Conservation (phyloP, 768 basidiomycete species). For the Termitomyces titanicus region DNA sequence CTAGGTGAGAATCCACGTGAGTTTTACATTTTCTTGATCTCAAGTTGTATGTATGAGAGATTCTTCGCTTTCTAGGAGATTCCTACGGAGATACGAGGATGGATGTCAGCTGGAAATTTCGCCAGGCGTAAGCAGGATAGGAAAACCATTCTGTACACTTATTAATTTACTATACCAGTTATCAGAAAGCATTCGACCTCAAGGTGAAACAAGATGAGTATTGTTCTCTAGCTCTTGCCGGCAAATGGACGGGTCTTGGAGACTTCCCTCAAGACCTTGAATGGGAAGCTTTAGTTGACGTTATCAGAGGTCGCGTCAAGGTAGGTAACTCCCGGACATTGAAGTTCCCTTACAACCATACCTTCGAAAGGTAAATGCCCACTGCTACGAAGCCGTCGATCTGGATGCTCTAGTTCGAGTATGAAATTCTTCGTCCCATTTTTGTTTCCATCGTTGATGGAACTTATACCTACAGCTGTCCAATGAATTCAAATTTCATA, state of each 20-base stretch:
- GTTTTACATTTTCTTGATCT: slow-evolving; percentile 6
- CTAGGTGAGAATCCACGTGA: slow-evolving; percentile 56
- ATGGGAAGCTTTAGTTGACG: slow-evolving; percentile 79
- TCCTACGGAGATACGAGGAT: slow-evolving; percentile 53
- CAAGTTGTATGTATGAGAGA: neutral
- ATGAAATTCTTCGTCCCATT: neutral
- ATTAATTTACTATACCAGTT: slow-evolving; percentile 27
- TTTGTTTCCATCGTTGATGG: neutral
- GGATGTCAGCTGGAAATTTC: slow-evolving; percentile 68
- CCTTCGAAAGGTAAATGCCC: slow-evolving; percentile 44
- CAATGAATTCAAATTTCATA: slow-evolving; percentile 81
- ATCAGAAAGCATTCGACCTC: slow-evolving; percentile 63
- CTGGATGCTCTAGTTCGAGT: slow-evolving; percentile 69
- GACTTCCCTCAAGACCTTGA: slow-evolving; percentile 69
- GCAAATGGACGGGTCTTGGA: slow-evolving; percentile 46
- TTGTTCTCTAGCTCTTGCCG: slow-evolving; percentile 46
- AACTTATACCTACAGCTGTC: slow-evolving; percentile 44
- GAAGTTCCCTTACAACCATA: neutral
- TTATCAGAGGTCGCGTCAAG: slow-evolving; percentile 75
- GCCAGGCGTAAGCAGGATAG: slow-evolving; percentile 46
- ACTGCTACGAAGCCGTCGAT: slow-evolving; percentile 64
- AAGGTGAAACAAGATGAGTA: slow-evolving; percentile 67
- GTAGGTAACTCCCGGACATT: slow-evolving; percentile 24
- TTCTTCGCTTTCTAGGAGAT: slow-evolving; percentile 20
- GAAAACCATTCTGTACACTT: neutral